Base-by-base conservation (phyloP, 805 yeast species). In the Candida takata region DNA sequence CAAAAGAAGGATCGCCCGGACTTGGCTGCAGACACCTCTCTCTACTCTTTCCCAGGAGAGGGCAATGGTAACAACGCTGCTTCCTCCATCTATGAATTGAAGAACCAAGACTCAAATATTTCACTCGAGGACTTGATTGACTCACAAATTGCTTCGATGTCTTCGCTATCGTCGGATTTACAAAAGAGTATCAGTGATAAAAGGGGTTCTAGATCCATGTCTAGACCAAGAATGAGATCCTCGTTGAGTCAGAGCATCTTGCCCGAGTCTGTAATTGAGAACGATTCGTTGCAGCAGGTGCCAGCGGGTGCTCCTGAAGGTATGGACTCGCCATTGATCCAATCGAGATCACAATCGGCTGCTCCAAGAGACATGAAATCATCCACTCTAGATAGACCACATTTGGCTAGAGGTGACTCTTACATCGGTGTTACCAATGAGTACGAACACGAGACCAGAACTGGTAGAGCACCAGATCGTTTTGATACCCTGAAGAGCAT, bases 371-470 rank as follows among this genome's bases (percentile, higher is more conserved):
- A 27, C 8, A 10, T 14, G 15, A 4, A 19, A 27, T 3, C 17
- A 31, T 4, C 5, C 26, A 7, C 40, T 4, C 8, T 29, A 12
- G 49, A 32, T 9, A 35, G 34, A 30, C 86, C 87, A 2, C 84
- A 80, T 57, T 64, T 82, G 48, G 88, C 90, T 3, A 67, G 83
- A 42, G 92, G 90, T 25, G 88, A 80, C 44, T 77, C 87, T 2
- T 81, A 81, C 52, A 83, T 79, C 48, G 70, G 72, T 48, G 73
- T 77, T 9, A 64, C 67, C 33, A 35, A 39, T 5, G 32, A 31
- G 15, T 26, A 13, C 16, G 41, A 58, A 12, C n/a, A n/a, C n/a
- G 70, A 67, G 31, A 67, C 30, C 15, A 44, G 53, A 40, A 34
- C 45, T 3, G 54, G 55, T 21, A 48, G 55, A 46, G 39, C 33